Percentiles rank a stretch among this genome's conserved stretches.
phyloP scores from a whole-genome alignment of 805 yeast genomes.

The Groenewaldozyma salmanticensis region DNA sequence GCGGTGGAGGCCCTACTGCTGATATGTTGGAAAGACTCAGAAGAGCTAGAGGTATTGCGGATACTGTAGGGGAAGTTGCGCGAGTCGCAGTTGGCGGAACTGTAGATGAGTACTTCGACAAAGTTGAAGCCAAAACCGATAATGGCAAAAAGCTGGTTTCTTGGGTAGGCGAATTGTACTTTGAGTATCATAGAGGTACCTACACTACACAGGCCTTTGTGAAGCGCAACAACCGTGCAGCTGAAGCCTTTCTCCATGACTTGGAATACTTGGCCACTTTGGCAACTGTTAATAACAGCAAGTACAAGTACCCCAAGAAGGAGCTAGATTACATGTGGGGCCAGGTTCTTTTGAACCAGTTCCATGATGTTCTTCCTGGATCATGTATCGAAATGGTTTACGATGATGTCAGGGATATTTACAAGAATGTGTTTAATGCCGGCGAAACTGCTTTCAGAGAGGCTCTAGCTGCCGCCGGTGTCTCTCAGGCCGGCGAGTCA shows the following conservation, averaged over 20 bases:
- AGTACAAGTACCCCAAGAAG: slow-evolving; percentile 62
- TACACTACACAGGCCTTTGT: slow-evolving; percentile 88
- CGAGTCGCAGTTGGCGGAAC: slow-evolving; percentile 66
- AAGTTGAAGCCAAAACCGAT: slow-evolving; percentile 49
- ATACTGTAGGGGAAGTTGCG: slow-evolving; percentile 75
- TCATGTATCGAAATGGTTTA: slow-evolving; percentile 92
- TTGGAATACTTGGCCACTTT: slow-evolving; percentile 74
- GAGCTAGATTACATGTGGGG: slow-evolving; percentile 75
- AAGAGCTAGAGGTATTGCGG: slow-evolving; percentile 82
- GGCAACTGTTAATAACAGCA: slow-evolving; percentile 45
- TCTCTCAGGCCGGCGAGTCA: slow-evolving; percentile 14
- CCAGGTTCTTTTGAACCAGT: slow-evolving; percentile 78
- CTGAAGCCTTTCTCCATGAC: slow-evolving; percentile 74
- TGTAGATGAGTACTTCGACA: slow-evolving; percentile 68
- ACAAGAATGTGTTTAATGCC: slow-evolving; percentile 45
- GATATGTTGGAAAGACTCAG: slow-evolving; percentile 89
- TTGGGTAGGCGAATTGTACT: slow-evolving; percentile 90
- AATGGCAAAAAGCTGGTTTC: slow-evolving; percentile 63
- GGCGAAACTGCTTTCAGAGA: slow-evolving; percentile 44
- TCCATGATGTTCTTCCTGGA: slow-evolving; percentile 96
- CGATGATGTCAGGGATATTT: slow-evolving; percentile 77
- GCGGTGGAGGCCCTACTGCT: slow-evolving; percentile 96
- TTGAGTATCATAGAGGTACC: slow-evolving; percentile 95
- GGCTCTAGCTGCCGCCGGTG: slow-evolving; percentile 39
- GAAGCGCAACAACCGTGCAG: slow-evolving; percentile 65